Evolutionary conservation across 257 asterid genomes (phyloP), one percentile per base, ranked within the genome.

Genomic region (Petunia axillaris): DNA sequence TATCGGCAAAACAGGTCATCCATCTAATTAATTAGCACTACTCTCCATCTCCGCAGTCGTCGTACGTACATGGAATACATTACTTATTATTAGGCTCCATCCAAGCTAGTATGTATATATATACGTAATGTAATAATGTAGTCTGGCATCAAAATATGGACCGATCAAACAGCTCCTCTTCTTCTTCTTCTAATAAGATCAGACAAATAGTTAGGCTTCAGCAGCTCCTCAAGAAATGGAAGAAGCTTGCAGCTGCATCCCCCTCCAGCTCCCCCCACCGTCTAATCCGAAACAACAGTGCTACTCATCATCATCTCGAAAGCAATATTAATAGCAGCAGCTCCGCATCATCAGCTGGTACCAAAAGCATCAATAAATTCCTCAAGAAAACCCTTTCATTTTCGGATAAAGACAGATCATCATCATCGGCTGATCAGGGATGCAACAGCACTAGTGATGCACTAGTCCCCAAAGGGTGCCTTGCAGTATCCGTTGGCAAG

Each of bases 131-230:
- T 8, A 5, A 55, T 55, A 55, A 8, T 55, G 60, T 55, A 8
- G 60, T 15, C 60, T 8, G 60, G 60, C 60, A 54, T 8, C 60
- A n/a, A 80, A 59, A 59, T 8, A 82, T 84, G 89, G 89, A 89
- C 77, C 50, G 85, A 73, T 65, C 91, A 64, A 83, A 84, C 66
- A 38, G 16, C 38, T 13, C n/a, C n/a, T n/a, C 37, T 41, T 8
- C 39, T 43, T 35, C 58, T 6, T 43, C 57, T 36, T 89, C 95
- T 14, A 91, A 90, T 93, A 93, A 93, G 88, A 93, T 92, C 59
- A 89, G 93, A 66, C 96, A 93, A 35, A 92, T 93, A 76, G 98
- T 93, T 14, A 87, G 96, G 88, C 97, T 93, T 54, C 98, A 92
- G 76, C 98, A 92, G 81, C 81, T 93, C 82, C 90, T 93, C 79